These are phyloP conservation scores for Pichia norvegensis DNA, from an alignment of 1,139 yeast genomes.

Conservation along the genomic window DNA sequence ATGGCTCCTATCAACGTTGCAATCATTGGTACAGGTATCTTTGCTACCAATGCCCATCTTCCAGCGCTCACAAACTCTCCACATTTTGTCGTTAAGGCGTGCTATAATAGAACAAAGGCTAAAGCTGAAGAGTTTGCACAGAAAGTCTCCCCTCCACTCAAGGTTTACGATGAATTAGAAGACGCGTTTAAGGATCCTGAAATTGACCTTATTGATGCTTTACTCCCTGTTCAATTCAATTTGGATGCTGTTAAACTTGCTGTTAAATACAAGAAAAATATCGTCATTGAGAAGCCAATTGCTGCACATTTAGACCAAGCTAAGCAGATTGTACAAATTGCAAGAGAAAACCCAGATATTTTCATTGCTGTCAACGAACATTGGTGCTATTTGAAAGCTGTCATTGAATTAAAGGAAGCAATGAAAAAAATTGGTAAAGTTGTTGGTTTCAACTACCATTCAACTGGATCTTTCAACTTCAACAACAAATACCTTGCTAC, in stretches of 20 bases:
- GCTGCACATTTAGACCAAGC: conserved; percentile 83
- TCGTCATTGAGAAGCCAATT: conserved; percentile 82
- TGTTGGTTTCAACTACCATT: conserved; percentile 66
- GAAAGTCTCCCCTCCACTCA: conserved; percentile 44
- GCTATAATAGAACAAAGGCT: conserved; percentile 71
- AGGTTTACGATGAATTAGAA: conserved; percentile 61
- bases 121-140: conserved; percentile 80
- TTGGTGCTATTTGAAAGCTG: conserved; percentile 64
- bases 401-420: conserved; percentile 43
- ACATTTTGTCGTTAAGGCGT: conserved; percentile 45
- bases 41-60: conserved; percentile 75
- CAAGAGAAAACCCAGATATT: conserved; percentile 48
- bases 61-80: conserved; percentile 55
- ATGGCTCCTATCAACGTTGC: conserved; percentile 46
- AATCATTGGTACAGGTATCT: conserved; percentile 84
- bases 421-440: conserved; percentile 68
- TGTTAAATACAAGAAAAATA: conserved; percentile 64
- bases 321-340: conserved; percentile 59
- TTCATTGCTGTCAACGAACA: conserved; percentile 68
- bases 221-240: conserved; percentile 80
- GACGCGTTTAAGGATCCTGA: conserved; percentile 53
- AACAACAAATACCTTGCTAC: conserved; percentile 60
- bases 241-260: conserved; percentile 58
- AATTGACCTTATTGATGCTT: conserved; percentile 72
- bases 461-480: conserved; percentile 73